Conservation (phyloP, 148 eudicot species). For the Spergularia marina region DNA sequence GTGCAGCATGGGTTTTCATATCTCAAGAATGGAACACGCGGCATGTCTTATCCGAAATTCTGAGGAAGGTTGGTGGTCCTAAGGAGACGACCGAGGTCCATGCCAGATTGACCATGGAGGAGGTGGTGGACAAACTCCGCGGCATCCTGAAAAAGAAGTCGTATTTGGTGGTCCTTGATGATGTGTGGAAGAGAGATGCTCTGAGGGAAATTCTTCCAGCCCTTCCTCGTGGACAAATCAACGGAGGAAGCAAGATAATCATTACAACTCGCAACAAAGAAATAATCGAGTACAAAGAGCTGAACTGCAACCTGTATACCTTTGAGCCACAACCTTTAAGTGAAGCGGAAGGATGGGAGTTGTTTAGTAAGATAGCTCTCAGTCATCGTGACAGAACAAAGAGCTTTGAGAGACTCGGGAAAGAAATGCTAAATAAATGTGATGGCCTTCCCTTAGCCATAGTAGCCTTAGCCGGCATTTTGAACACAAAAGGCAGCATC, state of each 20-base stretch:
- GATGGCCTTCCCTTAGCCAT: slow-evolving; percentile 44
- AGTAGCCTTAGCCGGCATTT: slow-evolving; percentile 33
- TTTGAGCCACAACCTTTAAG: slow-evolving; percentile 26
- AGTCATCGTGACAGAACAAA: not conserved
- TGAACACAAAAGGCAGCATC: slow-evolving; percentile 8
- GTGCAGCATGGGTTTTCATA: slow-evolving; percentile 20
- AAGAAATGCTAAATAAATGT: slow-evolving; percentile 31
- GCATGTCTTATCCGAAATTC: slow-evolving; percentile 22
- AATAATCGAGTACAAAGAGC: not conserved
- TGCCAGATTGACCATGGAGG: slow-evolving; percentile 17
- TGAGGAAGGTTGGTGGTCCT: slow-evolving; percentile 16
- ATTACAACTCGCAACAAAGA: slow-evolving; percentile 34
- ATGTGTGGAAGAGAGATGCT: slow-evolving; percentile 33
- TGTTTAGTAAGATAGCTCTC: slow-evolving; percentile 30
- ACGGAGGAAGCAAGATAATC: slow-evolving; percentile 27
- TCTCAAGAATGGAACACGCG: slow-evolving; percentile 28
- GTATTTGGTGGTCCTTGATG: slow-evolving; percentile 33
- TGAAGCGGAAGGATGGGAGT: slow-evolving; percentile 35
- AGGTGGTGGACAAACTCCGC: slow-evolving; percentile 23
- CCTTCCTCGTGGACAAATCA: not conserved
- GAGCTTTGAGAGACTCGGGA: slow-evolving; percentile 27
- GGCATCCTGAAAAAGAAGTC: slow-evolving; percentile 10
- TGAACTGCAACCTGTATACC: not conserved
- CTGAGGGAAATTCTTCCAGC: slow-evolving; percentile 27
- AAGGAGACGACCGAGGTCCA: not conserved